Conservation (phyloP, 192 early-diverging fungal species). For the Mortierella alpina region DNA sequence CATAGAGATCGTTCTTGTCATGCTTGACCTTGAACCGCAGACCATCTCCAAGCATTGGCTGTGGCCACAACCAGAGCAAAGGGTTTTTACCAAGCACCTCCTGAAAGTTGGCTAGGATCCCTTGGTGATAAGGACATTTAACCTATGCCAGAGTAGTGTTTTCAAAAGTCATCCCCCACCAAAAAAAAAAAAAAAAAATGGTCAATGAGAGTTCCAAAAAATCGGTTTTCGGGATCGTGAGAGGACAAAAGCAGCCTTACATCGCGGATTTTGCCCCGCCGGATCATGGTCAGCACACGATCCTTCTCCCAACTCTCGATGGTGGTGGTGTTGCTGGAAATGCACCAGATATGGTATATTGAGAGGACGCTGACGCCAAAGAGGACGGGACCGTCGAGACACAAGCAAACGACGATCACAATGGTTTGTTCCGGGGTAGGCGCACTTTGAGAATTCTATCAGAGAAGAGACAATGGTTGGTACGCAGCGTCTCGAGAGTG, state of each 20-base stretch:
- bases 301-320: constrained; percentile 87
- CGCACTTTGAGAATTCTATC: constrained; percentile 41
- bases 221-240: neutral
- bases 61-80: constrained; percentile 85
- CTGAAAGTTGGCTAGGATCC: constrained; percentile 76
- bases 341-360: constrained; percentile 79
- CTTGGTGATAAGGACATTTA: constrained; percentile 87
- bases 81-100: constrained; percentile 76
- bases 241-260: constrained; percentile 30
- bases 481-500: too few species aligned
- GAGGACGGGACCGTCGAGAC: constrained; percentile 75
- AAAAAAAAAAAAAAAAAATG: too few species aligned
- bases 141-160: constrained; percentile 19
- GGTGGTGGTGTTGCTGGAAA: constrained; percentile 79
- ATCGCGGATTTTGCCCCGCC: constrained; percentile 67
- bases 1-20: constrained; percentile 4
- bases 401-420: constrained; percentile 79
- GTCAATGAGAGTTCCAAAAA: neutral
- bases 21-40: constrained; percentile 63
- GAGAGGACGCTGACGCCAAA: constrained; percentile 76
- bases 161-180: too few species aligned
- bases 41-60: constrained; percentile 71
- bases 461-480: too few species aligned
- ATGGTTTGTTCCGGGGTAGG: constrained; percentile 73
- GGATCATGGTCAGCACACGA: constrained; percentile 71